Conservation (phyloP, 805 yeast species). For the Yamadazyma endophytica region DNA sequence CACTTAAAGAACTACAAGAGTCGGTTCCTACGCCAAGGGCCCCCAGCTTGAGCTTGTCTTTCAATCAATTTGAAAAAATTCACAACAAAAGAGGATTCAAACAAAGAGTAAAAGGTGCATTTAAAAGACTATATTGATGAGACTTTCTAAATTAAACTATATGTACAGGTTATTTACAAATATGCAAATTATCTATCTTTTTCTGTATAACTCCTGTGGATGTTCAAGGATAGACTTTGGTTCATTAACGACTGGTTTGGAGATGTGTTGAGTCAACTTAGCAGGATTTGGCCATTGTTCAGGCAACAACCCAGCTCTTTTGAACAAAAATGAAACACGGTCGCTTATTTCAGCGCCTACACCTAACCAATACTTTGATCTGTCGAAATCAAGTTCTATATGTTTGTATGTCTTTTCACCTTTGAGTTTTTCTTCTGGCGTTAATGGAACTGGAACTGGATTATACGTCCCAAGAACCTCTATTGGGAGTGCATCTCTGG, state of each 20-base stretch:
- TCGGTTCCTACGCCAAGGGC: too few species aligned
- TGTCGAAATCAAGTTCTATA: conserved; percentile 75
- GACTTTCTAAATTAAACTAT: background rate
- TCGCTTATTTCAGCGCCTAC: conserved; percentile 95
- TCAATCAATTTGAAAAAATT: too few species aligned
- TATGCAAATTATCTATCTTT: conserved; percentile 18
- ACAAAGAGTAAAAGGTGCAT: too few species aligned
- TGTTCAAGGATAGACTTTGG: conserved; percentile 27
- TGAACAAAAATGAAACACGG: conserved; percentile 69
- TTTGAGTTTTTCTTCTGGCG: conserved; percentile 53
- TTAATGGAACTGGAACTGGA: conserved; percentile 71
- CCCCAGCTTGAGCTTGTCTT: too few species aligned
- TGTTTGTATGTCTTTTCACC: conserved; percentile 70
- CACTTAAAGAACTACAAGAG: too few species aligned
- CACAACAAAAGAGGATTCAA: too few species aligned
- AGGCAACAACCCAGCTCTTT: conserved; percentile 69
- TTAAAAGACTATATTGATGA: background rate
- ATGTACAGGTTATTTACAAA: conserved; percentile 1
- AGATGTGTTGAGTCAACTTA: conserved; percentile 29
- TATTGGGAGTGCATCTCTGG: conserved; percentile 83
- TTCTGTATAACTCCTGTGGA: conserved; percentile 28
- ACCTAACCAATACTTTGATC: conserved; percentile 95
- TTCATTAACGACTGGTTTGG: conserved; percentile 25
- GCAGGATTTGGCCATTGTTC: conserved; percentile 55
- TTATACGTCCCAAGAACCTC: conserved; percentile 94